phyloP scores from a whole-genome alignment of 2,329 filamentous ascomycete species.

The Paecilomyces dactylethromorphus region DNA sequence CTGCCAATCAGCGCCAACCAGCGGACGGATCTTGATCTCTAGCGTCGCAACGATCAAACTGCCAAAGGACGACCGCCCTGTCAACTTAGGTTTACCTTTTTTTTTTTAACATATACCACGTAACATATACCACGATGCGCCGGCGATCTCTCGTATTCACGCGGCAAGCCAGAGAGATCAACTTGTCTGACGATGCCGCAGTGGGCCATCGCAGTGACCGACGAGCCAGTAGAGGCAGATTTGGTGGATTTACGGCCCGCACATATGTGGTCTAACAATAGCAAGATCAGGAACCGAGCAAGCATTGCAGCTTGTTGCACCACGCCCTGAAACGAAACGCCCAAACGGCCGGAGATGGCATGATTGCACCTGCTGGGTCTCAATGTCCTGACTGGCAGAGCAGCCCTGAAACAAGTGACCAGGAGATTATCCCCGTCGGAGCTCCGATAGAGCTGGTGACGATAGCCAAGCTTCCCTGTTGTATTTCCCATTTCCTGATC shows the following conservation, averaged over 20 bases:
- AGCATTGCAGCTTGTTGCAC: neutral
- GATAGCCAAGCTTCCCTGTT: neutral
- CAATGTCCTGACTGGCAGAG: neutral
- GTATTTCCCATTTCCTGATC: neutral
- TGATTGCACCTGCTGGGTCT: neutral
- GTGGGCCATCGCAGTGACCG: neutral
- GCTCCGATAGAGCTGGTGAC: neutral
- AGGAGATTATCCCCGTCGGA: neutral
- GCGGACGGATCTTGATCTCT: too few relatives aligned
- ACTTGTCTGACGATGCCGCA: neutral
- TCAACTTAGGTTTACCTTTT: too few relatives aligned
- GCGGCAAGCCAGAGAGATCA: neutral
- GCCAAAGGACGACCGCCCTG: too few relatives aligned
- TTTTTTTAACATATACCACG: too few relatives aligned
- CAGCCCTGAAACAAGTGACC: neutral
- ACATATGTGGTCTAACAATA: too few relatives aligned
- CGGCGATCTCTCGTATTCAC: neutral
- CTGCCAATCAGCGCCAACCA: too few relatives aligned
- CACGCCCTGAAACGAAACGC: neutral
- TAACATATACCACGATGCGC: neutral
- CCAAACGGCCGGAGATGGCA: neutral
- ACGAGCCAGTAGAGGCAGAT: neutral
- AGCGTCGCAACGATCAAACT: too few relatives aligned
- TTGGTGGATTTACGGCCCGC: neutral
- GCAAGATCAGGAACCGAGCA: neutral